Base-by-base conservation (phyloP, 495 filamentous ascomycete species). In the Neurospora sp. region DNA sequence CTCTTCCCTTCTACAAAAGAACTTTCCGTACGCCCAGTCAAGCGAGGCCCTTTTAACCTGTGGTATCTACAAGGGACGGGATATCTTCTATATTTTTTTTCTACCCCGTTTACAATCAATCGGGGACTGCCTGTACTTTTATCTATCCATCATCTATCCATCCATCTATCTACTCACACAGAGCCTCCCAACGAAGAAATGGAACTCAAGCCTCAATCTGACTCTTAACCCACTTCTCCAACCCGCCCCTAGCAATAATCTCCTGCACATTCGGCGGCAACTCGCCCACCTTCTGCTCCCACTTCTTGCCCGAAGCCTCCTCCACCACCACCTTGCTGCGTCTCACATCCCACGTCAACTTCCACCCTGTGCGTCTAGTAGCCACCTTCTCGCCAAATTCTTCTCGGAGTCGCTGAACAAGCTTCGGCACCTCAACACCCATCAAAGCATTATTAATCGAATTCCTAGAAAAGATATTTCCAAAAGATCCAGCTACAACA, bases 381-480 rank as follows among this genome's bases (percentile, higher is more conserved):
- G 31, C 31, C 31, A 35, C 31, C 31, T 35, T 35, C 3, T 35
- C 31, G 97, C 74, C 75, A 77, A 92, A 96, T 0, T 84, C 84
- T 73, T 91, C 89, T 6, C 95, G 85, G 11, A 97, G 84, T 27
- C 93, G 84, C 74, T 87, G 76, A 6, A 96, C 85, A 2, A 98
- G 85, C 9, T 86, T 84, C 0, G 95, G 94, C 1, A 96, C 86
- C 80, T 97, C 94, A 10, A 97, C 83, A 1, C 91, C 89, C 88
- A 97, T 90, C 14, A 98, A 83, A 0, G 92, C 94, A 74, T 97
- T 98, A 82, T 98, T 97, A 84, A 98, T 95, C 77, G 90, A 91
- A 82, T 97, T 97, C 8, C 95, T 84, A 74, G 85, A 86, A 80
- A 97, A 97, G 75, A 96, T 97, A 79, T 95, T 97, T 3, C 93